These are phyloP conservation scores for Aspergillus ellipticus DNA, from an alignment of 495 filamentous ascomycete genomes.

Conservation along the genomic window DNA sequence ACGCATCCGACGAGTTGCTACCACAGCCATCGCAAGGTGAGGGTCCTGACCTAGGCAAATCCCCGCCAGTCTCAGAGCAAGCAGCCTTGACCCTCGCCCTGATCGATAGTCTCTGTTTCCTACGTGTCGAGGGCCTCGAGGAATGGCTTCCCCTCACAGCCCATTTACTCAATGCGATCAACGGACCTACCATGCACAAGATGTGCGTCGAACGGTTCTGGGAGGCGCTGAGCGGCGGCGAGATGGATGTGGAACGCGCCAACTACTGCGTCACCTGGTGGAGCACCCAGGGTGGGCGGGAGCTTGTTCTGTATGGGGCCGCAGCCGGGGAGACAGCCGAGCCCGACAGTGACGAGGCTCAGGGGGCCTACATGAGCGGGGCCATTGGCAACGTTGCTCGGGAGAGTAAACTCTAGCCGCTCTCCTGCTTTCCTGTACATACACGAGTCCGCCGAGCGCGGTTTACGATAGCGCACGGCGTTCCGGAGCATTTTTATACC, in stretches of 20 bases:
- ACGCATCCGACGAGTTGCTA: constrained; percentile 51
- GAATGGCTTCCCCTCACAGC: constrained; percentile 74
- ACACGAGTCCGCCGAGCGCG: not conserved
- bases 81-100: constrained; percentile 74
- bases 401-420: constrained; percentile 35
- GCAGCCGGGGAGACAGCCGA: constrained; percentile 21
- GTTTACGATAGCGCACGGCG: constrained; percentile 4
- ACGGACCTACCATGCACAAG: constrained; percentile 58
- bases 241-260: constrained; percentile 88
- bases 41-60: constrained; percentile 23
- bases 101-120: constrained; percentile 74
- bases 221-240: constrained; percentile 76
- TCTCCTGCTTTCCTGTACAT: constrained; percentile 10
- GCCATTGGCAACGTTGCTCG: constrained; percentile 43
- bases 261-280: constrained; percentile 86
- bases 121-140: constrained; percentile 66
- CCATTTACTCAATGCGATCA: constrained; percentile 59
- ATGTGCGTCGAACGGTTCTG: constrained; percentile 74
- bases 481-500: constrained; percentile 17
- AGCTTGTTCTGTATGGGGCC: constrained; percentile 57
- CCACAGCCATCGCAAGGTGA: constrained; percentile 30
- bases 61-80: constrained; percentile 67
- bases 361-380: constrained; percentile 57
- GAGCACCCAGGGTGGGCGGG: constrained; percentile 65
- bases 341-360: constrained; percentile 18